Evolutionary conservation across 1,284 basidiomycete genomes (phyloP), one percentile per base, ranked within the genome.

Genomic region (Leccinum angustisporum): DNA sequence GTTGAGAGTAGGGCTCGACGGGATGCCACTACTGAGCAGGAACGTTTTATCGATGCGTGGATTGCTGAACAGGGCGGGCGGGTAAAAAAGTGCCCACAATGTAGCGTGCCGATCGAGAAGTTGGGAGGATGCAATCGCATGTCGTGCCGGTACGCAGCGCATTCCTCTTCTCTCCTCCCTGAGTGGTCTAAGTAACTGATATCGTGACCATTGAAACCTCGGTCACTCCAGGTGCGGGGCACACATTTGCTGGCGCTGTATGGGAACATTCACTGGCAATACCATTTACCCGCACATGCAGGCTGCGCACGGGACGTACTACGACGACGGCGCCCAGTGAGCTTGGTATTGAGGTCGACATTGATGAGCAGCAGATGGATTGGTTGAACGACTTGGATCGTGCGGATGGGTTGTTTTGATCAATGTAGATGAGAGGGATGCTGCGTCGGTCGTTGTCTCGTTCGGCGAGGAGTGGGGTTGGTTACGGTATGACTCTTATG

Each of bases 81-180:
- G 1, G 74, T 79, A 53, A 77, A 75, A 60, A 68, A 66, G 38
- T 78, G 76, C 58, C 84, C 83, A 0, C 63, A 66, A 13, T 86
- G 84, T 64, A 67, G 65, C 1, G 74, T 80, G 3, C 77, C 69
- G 64, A 81, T 84, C 51, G 78, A 84, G 68, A 85, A 84, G 65
- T 71, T 65, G 21, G 81, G 77, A n/a, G 85, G 85, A 1, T 86
- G 84, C 68, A 85, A 85, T 67, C 85, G 85, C 67, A 81, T 86
- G 75, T 65, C 71, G 7, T 86, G 84, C 66, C 34, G 38, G 71
- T 74, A 25, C 46, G 46, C 21, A 21, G 46, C 11, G 40, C 40
- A 40, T 40, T n/a, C n/a, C 40, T 10, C 8, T 40, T 10, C 8
- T 16, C 38, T 40, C 16, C 16, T 40, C 16, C 9, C 6, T 25